Conservation (phyloP, 352 stramenopile genomes). For the Elongisporangium undulatum region DNA sequence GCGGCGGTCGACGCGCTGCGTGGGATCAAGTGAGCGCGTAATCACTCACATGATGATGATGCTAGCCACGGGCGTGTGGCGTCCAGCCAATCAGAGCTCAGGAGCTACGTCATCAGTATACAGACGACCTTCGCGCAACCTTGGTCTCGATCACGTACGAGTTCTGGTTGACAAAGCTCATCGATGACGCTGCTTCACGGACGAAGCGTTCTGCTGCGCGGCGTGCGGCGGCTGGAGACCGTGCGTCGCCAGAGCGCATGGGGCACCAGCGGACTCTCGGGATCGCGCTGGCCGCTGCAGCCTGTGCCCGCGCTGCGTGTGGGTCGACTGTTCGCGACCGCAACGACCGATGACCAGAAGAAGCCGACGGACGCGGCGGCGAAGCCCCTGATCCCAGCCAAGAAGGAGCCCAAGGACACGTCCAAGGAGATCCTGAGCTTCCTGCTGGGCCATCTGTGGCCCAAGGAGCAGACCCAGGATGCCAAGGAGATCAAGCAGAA, state of each 20-base stretch:
- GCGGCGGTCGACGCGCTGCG: constrained; percentile 8
- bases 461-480: constrained; percentile 45
- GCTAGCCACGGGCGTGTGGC: not conserved
- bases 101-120: not conserved
- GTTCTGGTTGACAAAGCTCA: not conserved
- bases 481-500: constrained; percentile 69
- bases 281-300: constrained; percentile 7
- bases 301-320: constrained; percentile 10
- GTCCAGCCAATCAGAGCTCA: not conserved
- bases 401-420: constrained; percentile 19
- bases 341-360: constrained; percentile 14
- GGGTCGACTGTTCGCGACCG: constrained; percentile 21
- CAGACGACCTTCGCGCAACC: constrained; percentile 6
- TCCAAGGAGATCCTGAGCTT: constrained; percentile 58
- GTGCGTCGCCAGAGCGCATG: constrained; percentile 7
- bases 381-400: not conserved
- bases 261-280: constrained; percentile 2
- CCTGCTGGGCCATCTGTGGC: constrained; percentile 63
- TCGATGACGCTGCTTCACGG: constrained; percentile 36
- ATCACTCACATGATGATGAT: not conserved
- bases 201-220: constrained; percentile 33
- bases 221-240: constrained; percentile 21
- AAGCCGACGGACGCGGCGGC: constrained; percentile 1
- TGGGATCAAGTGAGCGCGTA: not conserved
- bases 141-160: not conserved